These are phyloP conservation scores for Poa annua DNA, from an alignment of 176 grass and related monocot species.

Conservation along the genomic window DNA sequence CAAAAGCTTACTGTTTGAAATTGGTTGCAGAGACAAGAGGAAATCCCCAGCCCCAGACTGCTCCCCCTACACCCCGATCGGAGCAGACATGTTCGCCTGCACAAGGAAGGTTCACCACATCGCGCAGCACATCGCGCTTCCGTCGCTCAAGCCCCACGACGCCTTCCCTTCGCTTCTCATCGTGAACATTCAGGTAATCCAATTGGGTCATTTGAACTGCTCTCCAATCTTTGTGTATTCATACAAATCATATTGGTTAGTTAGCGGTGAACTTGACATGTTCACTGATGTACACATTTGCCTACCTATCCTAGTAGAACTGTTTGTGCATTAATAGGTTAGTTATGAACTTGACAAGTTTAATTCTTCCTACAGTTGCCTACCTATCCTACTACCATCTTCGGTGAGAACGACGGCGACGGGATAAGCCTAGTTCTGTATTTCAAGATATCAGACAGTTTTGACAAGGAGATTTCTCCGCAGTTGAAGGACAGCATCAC, in stretches of 20 bases:
- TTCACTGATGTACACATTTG: conserved; percentile 51
- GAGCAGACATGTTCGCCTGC: conserved; percentile 76
- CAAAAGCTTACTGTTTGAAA: conserved; percentile 30
- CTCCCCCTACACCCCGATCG: conserved; percentile 78
- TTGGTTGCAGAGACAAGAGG: conserved; percentile 78
- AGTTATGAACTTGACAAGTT: conserved; percentile 43
- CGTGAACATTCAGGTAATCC: conserved; percentile 93
- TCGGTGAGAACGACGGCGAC: conserved; percentile 84
- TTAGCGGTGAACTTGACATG: conserved; percentile 26
- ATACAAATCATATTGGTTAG: neutral
- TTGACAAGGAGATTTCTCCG: conserved; percentile 79
- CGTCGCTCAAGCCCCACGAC: conserved; percentile 59
- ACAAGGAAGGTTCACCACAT: conserved; percentile 83
- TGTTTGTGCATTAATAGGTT: neutral
- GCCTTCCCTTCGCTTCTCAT: conserved; percentile 79
- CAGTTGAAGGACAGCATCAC: conserved; percentile 78
- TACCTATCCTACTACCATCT: conserved; percentile 78
- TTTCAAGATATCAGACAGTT: conserved; percentile 83
- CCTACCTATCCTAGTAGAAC: conserved; percentile 68
- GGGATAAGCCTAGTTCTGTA: conserved; percentile 85
- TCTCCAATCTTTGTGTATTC: neutral
- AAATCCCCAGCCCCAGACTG: conserved; percentile 63
- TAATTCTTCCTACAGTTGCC: conserved; percentile 57
- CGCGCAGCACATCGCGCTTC: conserved; percentile 82
- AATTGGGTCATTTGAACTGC: neutral